A percentile compares a stretch with the other conserved stretches of the same genome.
Conservation (phyloP, 441 rosid species). For the Melastoma candidum region DNA sequence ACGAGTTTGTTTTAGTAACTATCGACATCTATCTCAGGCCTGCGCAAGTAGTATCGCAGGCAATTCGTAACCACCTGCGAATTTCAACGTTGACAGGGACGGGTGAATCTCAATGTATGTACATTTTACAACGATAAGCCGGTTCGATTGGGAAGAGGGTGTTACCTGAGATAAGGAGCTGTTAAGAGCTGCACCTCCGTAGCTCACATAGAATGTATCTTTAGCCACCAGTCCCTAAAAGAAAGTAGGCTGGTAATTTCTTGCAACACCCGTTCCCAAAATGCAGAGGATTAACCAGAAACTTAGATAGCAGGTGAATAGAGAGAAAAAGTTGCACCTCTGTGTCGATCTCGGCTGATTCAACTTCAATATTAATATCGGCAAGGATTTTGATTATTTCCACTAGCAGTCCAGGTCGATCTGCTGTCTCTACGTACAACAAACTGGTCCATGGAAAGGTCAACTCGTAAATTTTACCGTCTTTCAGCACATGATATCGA, state of each 20-base stretch:
- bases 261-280: not conserved
- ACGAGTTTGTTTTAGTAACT: constrained; percentile 36
- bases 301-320: constrained; percentile 1
- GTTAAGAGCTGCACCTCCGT: constrained; percentile 62
- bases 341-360: constrained; percentile 68
- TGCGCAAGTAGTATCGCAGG: constrained; percentile 78
- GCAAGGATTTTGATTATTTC: constrained; percentile 58
- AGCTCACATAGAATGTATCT: constrained; percentile 71
- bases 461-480: constrained; percentile 1
- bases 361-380: constrained; percentile 53
- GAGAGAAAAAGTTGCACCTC: constrained; percentile 27
- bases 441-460: constrained; percentile 27
- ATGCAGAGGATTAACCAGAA: not conserved
- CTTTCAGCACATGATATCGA: too few relatives aligned
- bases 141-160: not conserved
- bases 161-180: constrained; percentile 72
- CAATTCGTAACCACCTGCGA: constrained; percentile 70
- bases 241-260: constrained; percentile 6
- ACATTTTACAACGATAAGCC: not conserved
- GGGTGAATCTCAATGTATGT: too few relatives aligned
- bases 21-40: constrained; percentile 83
- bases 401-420: constrained; percentile 61
- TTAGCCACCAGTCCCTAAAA: constrained; percentile 59
- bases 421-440: constrained; percentile 60
- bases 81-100: constrained; percentile 5